A percentile compares a stretch with the other conserved stretches of the same genome.
Conservation (phyloP, 1,284 basidiomycete genomes). For the Naganishia albida region DNA sequence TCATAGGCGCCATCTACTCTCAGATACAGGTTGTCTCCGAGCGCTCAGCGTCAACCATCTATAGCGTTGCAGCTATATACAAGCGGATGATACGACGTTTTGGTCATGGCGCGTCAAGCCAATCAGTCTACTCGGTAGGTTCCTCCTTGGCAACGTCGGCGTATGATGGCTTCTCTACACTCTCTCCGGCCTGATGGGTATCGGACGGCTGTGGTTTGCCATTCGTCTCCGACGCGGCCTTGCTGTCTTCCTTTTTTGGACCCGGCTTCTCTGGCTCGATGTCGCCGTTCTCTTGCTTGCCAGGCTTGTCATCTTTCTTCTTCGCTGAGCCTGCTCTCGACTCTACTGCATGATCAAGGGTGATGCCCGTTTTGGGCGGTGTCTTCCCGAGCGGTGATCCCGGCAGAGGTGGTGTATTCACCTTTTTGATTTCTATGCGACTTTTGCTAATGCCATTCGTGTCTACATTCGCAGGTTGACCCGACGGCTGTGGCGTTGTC, state of each 20-base stretch:
- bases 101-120: no score
- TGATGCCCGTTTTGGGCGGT: constrained; percentile 26
- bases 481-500: neutral
- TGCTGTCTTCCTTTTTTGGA: neutral
- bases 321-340: neutral
- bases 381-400: constrained; percentile 21
- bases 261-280: neutral
- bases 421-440: constrained; percentile 15
- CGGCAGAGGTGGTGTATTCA: constrained; percentile 5
- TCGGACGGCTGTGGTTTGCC: neutral
- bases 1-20: no score
- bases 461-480: neutral
- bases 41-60: no score
- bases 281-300: neutral
- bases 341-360: constrained; percentile 17
- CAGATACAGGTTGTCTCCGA: no score
- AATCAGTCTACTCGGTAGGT: neutral
- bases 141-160: constrained; percentile 23
- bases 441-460: neutral
- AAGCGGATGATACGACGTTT: no score
- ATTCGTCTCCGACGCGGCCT: neutral
- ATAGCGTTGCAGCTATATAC: no score
- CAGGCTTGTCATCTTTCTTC: neutral
- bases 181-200: neutral
- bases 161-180: constrained; percentile 15